Conservation (phyloP, 2,329 filamentous ascomycete genomes). For the Aspergillus persii region DNA sequence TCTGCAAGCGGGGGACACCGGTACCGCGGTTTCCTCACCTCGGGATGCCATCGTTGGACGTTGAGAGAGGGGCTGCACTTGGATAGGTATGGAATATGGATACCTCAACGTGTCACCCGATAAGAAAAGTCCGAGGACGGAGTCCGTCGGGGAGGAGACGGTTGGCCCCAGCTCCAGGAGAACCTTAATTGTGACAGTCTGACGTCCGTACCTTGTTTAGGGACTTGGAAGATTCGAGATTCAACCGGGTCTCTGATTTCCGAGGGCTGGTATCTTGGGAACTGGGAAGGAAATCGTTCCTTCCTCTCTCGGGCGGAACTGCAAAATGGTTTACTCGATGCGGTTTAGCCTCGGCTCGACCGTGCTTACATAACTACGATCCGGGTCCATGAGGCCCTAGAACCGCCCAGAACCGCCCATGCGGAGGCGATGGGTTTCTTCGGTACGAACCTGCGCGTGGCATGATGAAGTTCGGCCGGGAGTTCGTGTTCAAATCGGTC, state of each 20-base stretch:
- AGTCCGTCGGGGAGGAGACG: too few relatives aligned
- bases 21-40: background rate
- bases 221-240: background rate
- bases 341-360: slow-evolving; percentile 1
- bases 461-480: slow-evolving; percentile 1
- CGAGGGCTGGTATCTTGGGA: background rate
- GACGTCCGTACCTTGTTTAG: background rate
- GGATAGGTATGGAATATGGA: too few relatives aligned
- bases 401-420: slow-evolving; percentile 13
- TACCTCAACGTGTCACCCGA: background rate
- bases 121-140: background rate
- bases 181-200: too few relatives aligned
- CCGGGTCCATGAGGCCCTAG: slow-evolving; percentile 1
- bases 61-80: background rate
- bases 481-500: background rate
- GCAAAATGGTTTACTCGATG: background rate
- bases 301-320: background rate
- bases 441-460: background rate
- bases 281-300: background rate
- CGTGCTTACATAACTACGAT: background rate
- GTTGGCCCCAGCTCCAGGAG: too few relatives aligned
- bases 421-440: slow-evolving; percentile 2
- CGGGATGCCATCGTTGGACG: background rate
- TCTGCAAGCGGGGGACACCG: background rate
- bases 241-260: background rate